Evolutionary conservation across 768 basidiomycete species (phyloP), one percentile per base, ranked within the genome.

Genomic region (Lactifluus subvellereus): DNA sequence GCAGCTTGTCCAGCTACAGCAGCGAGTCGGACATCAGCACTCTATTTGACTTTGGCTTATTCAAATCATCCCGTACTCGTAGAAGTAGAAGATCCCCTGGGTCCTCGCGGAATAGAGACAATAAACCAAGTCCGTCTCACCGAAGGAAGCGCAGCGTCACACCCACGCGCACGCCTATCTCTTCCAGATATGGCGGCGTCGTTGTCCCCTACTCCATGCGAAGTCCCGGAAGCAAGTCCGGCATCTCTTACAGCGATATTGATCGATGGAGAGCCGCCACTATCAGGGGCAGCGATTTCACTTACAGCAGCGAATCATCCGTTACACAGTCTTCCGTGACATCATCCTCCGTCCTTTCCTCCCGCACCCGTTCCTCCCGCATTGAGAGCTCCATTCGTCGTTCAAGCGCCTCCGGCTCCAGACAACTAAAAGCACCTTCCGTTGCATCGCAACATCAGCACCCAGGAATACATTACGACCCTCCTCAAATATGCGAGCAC

Each of bases 1-100:
- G 66, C 43, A 65, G 62, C 45, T 47, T 66, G 10, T 66, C 66
- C 27, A 66, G 66, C 59, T 64, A 64, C 57, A 64, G 62, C 42
- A 64, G 56, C 38, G 66, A 60, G 38, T 66, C 66, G 49, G 66
- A 65, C 40, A 33, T 65, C 61, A 51, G 55, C 22, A 66, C 61
- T 38, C 14, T 66, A 43, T 53, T 65, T 37, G 35, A 57, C 30
- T 10, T 54, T 22, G 38, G 43, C 22, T 27, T 48, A 50, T 59
- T 54, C 62, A 65, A 60, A 50, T 50, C 65, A 8, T 58, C 52
- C 33, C 57, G 48, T 14, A 10, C 55, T 48, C 60, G 51, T 38
- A 33, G 52, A 53, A 52, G 51, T 38, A 33, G 52, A 53, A 52
- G 16, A 49, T 45, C 54, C 18, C 61, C 50, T 16, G 43, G 7